phyloP scores from a whole-genome alignment of 2,329 filamentous ascomycete genomes.

The Botrytis tulipae region DNA sequence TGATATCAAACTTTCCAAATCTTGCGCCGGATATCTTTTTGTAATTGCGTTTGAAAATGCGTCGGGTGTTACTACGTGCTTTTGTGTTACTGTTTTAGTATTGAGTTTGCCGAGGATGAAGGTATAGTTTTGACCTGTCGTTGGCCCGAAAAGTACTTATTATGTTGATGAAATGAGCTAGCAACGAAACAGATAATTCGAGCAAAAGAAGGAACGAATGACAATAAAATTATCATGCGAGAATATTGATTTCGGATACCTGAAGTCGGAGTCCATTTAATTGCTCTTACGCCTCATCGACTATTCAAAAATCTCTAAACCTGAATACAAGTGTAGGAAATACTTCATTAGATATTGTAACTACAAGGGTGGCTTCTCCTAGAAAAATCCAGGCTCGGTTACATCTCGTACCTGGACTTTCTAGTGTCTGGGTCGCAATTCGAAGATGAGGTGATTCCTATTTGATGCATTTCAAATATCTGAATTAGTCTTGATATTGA shows the following conservation, averaged over 20 bases:
- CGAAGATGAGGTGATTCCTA: background rate
- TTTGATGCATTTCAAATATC: background rate
- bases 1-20: constrained; percentile 1
- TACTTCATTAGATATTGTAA: background rate
- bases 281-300: too few relatives aligned
- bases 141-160: background rate
- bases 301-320: background rate
- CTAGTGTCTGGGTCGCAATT: background rate
- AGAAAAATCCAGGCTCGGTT: background rate
- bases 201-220: background rate
- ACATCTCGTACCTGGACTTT: background rate
- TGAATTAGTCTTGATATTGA: background rate
- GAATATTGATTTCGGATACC: background rate
- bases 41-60: too few relatives aligned
- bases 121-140: too few relatives aligned
- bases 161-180: background rate
- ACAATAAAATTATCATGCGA: background rate
- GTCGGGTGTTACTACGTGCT: background rate
- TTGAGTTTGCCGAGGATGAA: background rate
- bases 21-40: too few relatives aligned
- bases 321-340: background rate
- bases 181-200: background rate
- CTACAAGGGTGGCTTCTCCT: background rate
- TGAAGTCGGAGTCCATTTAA: background rate
- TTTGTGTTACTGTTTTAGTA: too few relatives aligned